These are phyloP conservation scores for Babesia sp. DNA, from an alignment of 169 alveolate species.

Conservation along the genomic window DNA sequence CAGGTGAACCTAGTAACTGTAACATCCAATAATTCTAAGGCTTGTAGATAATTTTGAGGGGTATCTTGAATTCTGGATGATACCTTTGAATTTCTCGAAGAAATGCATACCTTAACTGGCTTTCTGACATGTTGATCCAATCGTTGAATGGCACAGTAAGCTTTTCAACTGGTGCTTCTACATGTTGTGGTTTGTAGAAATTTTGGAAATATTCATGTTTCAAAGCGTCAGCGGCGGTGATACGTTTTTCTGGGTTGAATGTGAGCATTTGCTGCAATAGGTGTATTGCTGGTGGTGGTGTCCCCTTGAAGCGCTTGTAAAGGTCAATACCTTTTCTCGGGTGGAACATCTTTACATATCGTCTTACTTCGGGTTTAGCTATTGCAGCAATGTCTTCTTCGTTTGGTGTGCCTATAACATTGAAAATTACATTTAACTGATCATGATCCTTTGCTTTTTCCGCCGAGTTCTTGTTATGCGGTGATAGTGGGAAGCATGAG, in stretches of 20 bases:
- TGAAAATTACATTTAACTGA: constrained; percentile 94
- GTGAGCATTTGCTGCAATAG: constrained; percentile 89
- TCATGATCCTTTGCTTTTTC: constrained; percentile 88
- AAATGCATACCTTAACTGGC: constrained; percentile 84
- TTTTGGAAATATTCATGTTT: constrained; percentile 89
- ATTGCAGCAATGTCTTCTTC: constrained; percentile 90
- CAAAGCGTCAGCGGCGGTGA: constrained; percentile 90
- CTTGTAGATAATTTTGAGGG: constrained; percentile 66
- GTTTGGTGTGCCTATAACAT: constrained; percentile 95
- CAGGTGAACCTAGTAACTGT: constrained; percentile 17
- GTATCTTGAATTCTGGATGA: constrained; percentile 84
- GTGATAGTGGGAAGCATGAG: constrained; percentile 94
- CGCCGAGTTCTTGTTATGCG: constrained; percentile 85
- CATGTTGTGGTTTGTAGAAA: constrained; percentile 70
- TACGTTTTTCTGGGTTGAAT: constrained; percentile 89
- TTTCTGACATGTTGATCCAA: constrained; percentile 88
- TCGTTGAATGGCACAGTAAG: constrained; percentile 86
- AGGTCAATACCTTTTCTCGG: constrained; percentile 78
- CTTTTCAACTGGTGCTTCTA: constrained; percentile 33
- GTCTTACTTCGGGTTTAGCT: constrained; percentile 84
- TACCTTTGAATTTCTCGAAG: constrained; percentile 77
- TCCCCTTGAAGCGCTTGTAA: constrained; percentile 78
- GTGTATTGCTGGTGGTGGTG: constrained; percentile 89
- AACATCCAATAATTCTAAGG: constrained; percentile 26
- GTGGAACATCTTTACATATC: constrained; percentile 81